Conservation (phyloP, 306 rosid genomes). For the Lupinus albus region DNA sequence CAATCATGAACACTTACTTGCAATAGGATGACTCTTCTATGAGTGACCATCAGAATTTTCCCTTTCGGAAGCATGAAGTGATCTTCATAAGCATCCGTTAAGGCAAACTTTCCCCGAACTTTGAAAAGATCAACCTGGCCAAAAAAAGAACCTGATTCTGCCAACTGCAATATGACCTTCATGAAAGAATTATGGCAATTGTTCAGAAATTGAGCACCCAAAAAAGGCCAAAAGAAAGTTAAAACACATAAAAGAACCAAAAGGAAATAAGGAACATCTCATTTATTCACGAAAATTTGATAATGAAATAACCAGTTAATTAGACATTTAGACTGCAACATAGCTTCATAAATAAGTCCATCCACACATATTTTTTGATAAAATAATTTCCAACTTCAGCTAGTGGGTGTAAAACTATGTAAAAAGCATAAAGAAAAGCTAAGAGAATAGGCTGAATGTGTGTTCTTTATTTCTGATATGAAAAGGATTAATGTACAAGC, state of each 20-base stretch:
- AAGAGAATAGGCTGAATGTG: too few species aligned
- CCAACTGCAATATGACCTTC: constrained; percentile 91
- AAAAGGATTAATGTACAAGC: too few species aligned
- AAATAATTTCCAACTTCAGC: not conserved
- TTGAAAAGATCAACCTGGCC: constrained; percentile 96
- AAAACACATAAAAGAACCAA: constrained; percentile 20
- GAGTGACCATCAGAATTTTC: constrained; percentile 79
- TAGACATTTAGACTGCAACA: constrained; percentile 11
- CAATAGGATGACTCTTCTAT: constrained; percentile 79
- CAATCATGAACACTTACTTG: constrained; percentile 63
- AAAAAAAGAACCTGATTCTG: constrained; percentile 97
- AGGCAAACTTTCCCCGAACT: constrained; percentile 97
- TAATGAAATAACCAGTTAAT: constrained; percentile 21
- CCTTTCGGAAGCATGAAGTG: constrained; percentile 90
- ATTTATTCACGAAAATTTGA: constrained; percentile 21
- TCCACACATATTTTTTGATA: not conserved
- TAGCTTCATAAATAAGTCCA: constrained; percentile 23
- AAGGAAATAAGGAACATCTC: constrained; percentile 1
- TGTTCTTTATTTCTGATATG: too few species aligned
- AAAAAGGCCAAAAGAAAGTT: constrained; percentile 36
- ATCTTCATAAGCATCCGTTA: constrained; percentile 97
- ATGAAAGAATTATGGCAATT: constrained; percentile 43
- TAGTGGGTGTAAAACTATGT: too few species aligned
- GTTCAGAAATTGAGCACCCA: constrained; percentile 33
- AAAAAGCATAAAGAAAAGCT: too few species aligned